A percentile compares a stretch with the other conserved stretches of the same genome.
phyloP scores from a whole-genome alignment of 345 rosid genomes.

The Populus nigra region DNA sequence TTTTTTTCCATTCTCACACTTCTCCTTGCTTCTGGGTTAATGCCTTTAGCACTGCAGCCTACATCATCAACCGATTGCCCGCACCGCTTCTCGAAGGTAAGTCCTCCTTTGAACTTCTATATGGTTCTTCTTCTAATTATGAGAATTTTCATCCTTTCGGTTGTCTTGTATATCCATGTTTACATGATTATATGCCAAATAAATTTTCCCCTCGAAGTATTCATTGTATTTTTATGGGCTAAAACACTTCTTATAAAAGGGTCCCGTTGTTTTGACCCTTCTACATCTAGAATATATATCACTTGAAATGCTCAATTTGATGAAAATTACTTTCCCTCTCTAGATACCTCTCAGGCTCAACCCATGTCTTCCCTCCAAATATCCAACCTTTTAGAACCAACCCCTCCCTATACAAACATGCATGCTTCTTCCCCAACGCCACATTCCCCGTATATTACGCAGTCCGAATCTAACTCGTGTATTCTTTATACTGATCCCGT shows the following conservation, averaged over 20 bases:
- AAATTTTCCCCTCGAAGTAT: background rate
- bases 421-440: background rate
- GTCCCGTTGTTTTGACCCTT: background rate
- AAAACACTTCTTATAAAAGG: background rate
- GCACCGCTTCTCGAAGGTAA: background rate
- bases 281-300: background rate
- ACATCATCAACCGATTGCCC: background rate
- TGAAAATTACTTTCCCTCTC: background rate
- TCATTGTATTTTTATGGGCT: background rate
- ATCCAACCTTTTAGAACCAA: background rate
- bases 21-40: background rate
- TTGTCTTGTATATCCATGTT: background rate
- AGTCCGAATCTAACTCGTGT: too few species aligned
- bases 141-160: background rate
- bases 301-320: constrained; percentile 10
- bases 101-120: background rate
- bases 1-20: background rate
- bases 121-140: background rate
- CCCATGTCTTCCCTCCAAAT: background rate
- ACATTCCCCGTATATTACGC: background rate
- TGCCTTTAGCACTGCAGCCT: background rate
- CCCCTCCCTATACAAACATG: background rate
- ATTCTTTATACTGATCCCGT: constrained; percentile 1
- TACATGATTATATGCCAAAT: background rate
- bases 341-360: background rate